Percentiles rank a stretch among this genome's conserved stretches.
Conservation (phyloP, 768 basidiomycete genomes). For the Stropharia rugosoannulata region DNA sequence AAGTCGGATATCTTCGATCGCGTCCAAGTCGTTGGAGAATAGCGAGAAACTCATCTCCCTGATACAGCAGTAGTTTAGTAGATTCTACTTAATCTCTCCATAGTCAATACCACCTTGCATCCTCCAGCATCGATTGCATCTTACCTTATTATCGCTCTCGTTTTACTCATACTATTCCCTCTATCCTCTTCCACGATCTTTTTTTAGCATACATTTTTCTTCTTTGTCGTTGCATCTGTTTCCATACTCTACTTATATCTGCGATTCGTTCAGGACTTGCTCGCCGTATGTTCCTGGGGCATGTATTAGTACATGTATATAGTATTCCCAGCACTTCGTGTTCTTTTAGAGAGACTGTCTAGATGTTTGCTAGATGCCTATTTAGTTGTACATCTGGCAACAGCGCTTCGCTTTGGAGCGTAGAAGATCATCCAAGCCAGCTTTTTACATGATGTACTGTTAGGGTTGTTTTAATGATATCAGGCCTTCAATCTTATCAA, state of each 20-base stretch:
- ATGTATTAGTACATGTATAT: conserved; percentile 20
- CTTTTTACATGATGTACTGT: no score
- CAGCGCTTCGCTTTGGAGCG: no score
- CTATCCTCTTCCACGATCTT: conserved; percentile 8
- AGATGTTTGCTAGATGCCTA: no score
- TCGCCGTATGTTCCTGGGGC: conserved; percentile 15
- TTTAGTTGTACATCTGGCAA: no score
- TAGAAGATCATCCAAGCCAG: no score
- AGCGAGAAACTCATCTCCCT: conserved; percentile 59
- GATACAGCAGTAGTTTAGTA: conserved; percentile 48
- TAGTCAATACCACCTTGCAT: conserved; percentile 16
- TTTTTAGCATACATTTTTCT: conserved; percentile 9
- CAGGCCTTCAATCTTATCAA: no score
- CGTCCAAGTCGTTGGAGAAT: conserved; percentile 56
- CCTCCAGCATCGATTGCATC: conserved; percentile 14
- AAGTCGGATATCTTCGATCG: conserved; percentile 53
- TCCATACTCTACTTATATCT: conserved; percentile 13
- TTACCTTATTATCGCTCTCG: conserved; percentile 17
- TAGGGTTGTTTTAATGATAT: no score
- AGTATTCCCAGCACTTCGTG: conserved; percentile 14
- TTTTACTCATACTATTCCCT: conserved; percentile 13
- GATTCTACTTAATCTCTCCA: conserved; percentile 19
- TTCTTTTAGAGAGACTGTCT: conserved; percentile 9
- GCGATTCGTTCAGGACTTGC: conserved; percentile 21
- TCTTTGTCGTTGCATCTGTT: conserved; percentile 15